Conservation (phyloP, 352 stramenopile species). For the Phytophthora citricola region DNA sequence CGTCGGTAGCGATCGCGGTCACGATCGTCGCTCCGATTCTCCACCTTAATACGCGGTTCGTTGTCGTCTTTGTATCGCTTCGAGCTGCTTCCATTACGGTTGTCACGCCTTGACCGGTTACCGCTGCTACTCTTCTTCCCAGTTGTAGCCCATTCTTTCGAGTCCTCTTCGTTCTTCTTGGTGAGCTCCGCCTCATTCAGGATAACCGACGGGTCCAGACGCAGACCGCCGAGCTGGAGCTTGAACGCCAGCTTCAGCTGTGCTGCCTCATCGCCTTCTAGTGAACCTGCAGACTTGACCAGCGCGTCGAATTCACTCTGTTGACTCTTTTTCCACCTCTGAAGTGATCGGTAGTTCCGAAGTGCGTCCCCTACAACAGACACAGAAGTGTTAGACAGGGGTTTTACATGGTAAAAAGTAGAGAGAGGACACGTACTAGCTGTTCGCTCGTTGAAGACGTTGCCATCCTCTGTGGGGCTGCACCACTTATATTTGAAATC, state of each 20-base stretch:
- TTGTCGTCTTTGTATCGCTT: constrained; percentile 30
- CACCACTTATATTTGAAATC: constrained; percentile 89
- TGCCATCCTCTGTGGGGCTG: constrained; percentile 49
- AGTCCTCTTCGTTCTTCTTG: constrained; percentile 70
- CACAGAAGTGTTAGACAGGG: background rate
- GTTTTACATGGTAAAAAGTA: background rate
- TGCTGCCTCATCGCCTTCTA: constrained; percentile 38
- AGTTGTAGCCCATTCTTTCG: constrained; percentile 52
- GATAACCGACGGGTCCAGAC: constrained; percentile 65
- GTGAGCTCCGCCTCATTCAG: constrained; percentile 70
- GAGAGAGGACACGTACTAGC: constrained; percentile 55
- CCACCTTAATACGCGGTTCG: constrained; percentile 44
- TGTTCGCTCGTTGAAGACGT: constrained; percentile 67
- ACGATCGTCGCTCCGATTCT: constrained; percentile 23
- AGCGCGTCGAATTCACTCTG: constrained; percentile 66
- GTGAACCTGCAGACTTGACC: constrained; percentile 33
- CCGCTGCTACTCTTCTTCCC: constrained; percentile 24
- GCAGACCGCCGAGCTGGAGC: constrained; percentile 63
- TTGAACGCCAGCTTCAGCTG: constrained; percentile 62
- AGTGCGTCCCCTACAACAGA: constrained; percentile 61
- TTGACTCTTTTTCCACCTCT: constrained; percentile 75
- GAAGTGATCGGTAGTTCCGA: constrained; percentile 63
- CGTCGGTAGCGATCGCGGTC: constrained; percentile 32
- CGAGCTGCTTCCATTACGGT: constrained; percentile 19
- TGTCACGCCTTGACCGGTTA: constrained; percentile 19